Conservation (phyloP, 192 early-diverging fungal genomes). For the Backusella mclennaniae region DNA sequence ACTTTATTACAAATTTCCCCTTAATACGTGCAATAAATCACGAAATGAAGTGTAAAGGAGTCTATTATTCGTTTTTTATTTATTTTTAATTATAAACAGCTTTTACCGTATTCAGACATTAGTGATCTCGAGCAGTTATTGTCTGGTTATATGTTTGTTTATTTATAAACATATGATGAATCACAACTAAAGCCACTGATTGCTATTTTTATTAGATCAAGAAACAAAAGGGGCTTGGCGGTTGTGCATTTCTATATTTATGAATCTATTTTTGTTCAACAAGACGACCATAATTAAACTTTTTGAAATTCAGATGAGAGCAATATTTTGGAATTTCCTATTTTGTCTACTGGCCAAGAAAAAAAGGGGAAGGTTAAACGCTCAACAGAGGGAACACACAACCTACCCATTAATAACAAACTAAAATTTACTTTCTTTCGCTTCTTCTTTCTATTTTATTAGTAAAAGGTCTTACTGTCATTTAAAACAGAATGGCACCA, state of each 20-base stretch:
- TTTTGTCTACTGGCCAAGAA: neutral
- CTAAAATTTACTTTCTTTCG: neutral
- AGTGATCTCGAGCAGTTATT: too few relatives aligned
- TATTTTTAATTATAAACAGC: too few relatives aligned
- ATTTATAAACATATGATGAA: neutral
- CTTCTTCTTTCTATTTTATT: neutral
- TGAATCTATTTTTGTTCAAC: neutral
- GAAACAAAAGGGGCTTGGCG: neutral
- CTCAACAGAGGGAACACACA: neutral
- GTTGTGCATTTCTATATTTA: neutral
- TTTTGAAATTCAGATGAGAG: neutral
- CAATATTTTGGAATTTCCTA: conserved; percentile 1
- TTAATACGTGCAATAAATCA: too few relatives aligned
- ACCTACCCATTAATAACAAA: neutral
- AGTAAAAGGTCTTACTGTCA: neutral
- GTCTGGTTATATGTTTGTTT: neutral
- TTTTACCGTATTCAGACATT: too few relatives aligned
- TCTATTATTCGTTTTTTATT: too few relatives aligned
- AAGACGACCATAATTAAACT: too few relatives aligned
- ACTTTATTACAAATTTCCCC: too few relatives aligned
- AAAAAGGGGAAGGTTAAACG: neutral
- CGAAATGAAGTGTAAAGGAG: too few relatives aligned
- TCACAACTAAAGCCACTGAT: neutral
- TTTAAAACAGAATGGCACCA: conserved; percentile 24
- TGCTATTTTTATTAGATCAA: neutral